Base-by-base conservation (phyloP, 495 filamentous ascomycete species). In the Parmelia sp. region DNA sequence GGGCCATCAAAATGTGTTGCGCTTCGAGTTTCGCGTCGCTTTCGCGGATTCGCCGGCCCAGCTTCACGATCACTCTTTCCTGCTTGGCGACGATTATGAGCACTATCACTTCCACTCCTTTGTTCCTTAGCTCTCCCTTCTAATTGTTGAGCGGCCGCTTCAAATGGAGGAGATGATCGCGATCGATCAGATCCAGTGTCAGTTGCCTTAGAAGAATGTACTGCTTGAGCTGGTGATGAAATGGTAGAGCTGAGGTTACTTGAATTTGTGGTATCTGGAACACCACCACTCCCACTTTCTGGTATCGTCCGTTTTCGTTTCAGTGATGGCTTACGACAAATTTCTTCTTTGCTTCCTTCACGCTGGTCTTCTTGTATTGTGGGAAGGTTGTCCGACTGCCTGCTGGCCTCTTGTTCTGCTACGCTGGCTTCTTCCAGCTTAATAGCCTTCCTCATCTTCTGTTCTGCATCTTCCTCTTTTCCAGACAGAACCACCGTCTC, bases 401-500 rank as follows among this genome's bases (percentile, higher is more conserved):
- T 37, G 36, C 10, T 33, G n/a, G 56, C 37, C 10, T 31, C 21
- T 45, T 33, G 65, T 49, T 65, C 70, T 70, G 66, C 68, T 70
- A 60, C 70, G 65, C 81, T 82, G 66, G 80, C 81, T 71, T 88
- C 85, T 71, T 89, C 86, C 73, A 89, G 84, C 68, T 88, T 86
- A 71, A 90, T 86, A 59, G 74, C 73, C 74, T 90, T 90, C 37
- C 83, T 81, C 65, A 82, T 80, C 72, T 89, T 89, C 62, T 86
- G 84, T 2, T 85, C 84, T 29, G 86, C 87, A 69, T 85, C 72
- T 49, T 86, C 86, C 69, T 90, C 84, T 63, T 89, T 89, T 45
- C 87, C 87, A 27, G 87, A 84, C 29, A 90, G 78, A 55, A 91
- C 87, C 65, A 91, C 89, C 9, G 89, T 92, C 75, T 91, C 88